Evolutionary conservation across 306 rosid genomes (phyloP), one percentile per base, ranked within the genome.

Genomic region (Alnus glutinosa): DNA sequence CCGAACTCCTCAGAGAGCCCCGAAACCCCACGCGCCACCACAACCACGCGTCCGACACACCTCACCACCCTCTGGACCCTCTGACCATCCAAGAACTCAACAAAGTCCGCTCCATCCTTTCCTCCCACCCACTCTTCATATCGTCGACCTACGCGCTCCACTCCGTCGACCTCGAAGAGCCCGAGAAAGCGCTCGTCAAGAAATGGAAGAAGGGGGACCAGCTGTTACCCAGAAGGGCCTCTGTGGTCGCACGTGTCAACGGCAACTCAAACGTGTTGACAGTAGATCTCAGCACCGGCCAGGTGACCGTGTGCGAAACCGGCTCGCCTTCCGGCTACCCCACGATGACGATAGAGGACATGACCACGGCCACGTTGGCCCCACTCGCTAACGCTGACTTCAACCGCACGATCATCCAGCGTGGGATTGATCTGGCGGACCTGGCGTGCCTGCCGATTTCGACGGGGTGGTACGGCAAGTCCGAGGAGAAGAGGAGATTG

Each of bases 41-140:
- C 7, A 12, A 63, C 55, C 93, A 87, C 14, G 70, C 50, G 12
- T 51, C 76, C 2, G 93, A 89, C 71, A 72, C 66, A 15, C 97
- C 97, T 36, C 91, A 49, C 81, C 98, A 94, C 89, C 97, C 97
- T 49, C 88, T 94, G 1, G 98, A 94, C 83, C 98, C 97, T 30
- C 74, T 94, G 55, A 94, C 97, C 16, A 34, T 91, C 44, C 67
- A 51, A n/a, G 98, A 94, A 71, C 67, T 92, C 81, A 89, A 85
- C 74, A 55, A 32, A 58, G 87, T 87, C 15, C 82, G 80, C 1
- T 63, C 89, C 73, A 79, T 91, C 79, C 89, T 92, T 72, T 78
- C 88, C 39, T 19, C 86, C 44, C 87, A 91, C 73, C 78, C 85
- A 44, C 90, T 88, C 68, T 84, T 92, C 77, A 49, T 76, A 47